Conservation (phyloP, 2,329 filamentous ascomycete genomes). For the Cylindrodendrum hubeiense region DNA sequence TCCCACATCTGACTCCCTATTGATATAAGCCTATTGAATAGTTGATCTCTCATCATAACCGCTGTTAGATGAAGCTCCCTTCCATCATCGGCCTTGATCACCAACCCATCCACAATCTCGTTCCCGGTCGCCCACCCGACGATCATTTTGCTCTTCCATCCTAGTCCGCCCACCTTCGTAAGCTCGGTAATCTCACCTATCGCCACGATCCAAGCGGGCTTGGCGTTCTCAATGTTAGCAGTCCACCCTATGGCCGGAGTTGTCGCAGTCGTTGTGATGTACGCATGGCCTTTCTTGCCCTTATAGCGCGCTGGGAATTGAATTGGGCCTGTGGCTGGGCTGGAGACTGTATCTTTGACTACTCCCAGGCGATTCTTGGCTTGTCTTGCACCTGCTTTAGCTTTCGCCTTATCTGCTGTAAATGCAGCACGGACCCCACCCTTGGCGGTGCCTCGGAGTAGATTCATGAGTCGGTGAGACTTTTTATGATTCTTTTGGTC, state of each 20-base stretch:
- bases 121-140: slow-evolving; percentile 83
- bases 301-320: slow-evolving; percentile 80
- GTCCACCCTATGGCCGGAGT: no score
- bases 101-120: slow-evolving; percentile 81
- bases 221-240: no score
- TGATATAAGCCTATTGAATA: slow-evolving; percentile 83
- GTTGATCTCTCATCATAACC: slow-evolving; percentile 77
- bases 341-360: no score
- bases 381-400: slow-evolving; percentile 66
- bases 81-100: slow-evolving; percentile 71
- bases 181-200: slow-evolving; percentile 79
- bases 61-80: slow-evolving; percentile 75
- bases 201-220: slow-evolving; percentile 77
- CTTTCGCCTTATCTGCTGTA: slow-evolving; percentile 78
- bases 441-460: no score
- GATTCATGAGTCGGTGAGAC: no score
- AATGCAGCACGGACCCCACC: no score
- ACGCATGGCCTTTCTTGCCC: slow-evolving; percentile 79
- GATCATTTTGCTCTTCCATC: slow-evolving; percentile 87
- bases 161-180: slow-evolving; percentile 83
- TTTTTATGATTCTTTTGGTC: slow-evolving; percentile 78
- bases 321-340: slow-evolving; percentile 74
- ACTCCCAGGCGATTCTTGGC: slow-evolving; percentile 81
- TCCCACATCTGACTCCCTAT: slow-evolving; percentile 90
- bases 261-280: slow-evolving; percentile 74